These are phyloP conservation scores for Ceratobasidium sp. DNA, from an alignment of 1,284 basidiomycete species.

Conservation along the genomic window DNA sequence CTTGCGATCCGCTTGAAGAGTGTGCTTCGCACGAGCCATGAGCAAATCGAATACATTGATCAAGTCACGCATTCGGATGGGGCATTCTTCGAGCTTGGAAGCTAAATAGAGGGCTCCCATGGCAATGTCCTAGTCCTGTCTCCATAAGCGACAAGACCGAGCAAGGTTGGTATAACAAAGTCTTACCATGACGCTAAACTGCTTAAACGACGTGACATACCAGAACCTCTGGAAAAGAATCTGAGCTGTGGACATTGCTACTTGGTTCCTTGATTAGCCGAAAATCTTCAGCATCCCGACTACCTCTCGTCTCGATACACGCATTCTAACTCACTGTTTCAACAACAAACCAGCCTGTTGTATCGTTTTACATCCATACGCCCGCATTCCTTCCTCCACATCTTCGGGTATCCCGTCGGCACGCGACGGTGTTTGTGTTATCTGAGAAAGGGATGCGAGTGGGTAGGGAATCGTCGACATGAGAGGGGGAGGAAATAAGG, in stretches of 20 bases:
- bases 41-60: conserved; percentile 94
- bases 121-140: conserved; percentile 73
- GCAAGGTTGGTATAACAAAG: background rate
- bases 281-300: background rate
- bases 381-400: conserved; percentile 85
- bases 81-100: conserved; percentile 95
- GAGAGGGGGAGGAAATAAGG: background rate
- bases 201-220: conserved; percentile 92
- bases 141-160: conserved; percentile 12
- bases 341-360: conserved; percentile 92
- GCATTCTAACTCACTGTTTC: conserved; percentile 67
- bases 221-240: conserved; percentile 97
- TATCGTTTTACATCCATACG: conserved; percentile 89
- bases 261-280: conserved; percentile 76
- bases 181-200: conserved; percentile 80
- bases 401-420: conserved; percentile 81
- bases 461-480: conserved; percentile 76
- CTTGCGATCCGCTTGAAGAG: conserved; percentile 36
- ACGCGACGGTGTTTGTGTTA: conserved; percentile 77
- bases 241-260: conserved; percentile 94
- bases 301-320: conserved; percentile 17
- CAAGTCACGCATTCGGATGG: conserved; percentile 87
- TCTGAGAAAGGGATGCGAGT: conserved; percentile 80
- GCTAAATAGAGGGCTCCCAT: conserved; percentile 94
- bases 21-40: conserved; percentile 65